phyloP scores from a whole-genome alignment of 1,284 basidiomycete genomes.

The Cutaneotrichosporon cyanovorans region DNA sequence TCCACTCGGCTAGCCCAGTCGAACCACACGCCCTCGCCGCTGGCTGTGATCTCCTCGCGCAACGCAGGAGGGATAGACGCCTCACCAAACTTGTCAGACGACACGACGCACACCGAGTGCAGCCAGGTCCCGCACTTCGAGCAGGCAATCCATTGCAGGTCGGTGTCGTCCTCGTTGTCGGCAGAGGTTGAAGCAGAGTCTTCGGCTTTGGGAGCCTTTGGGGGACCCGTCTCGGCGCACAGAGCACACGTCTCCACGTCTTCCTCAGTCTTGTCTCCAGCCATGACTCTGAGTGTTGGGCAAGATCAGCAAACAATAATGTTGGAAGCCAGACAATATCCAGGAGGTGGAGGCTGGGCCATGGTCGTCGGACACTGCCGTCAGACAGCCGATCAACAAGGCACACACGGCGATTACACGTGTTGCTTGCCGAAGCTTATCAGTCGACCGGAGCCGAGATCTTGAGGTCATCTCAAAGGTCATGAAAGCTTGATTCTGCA shows the following conservation, averaged over 20 bases:
- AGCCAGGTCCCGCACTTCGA: constrained; percentile 39
- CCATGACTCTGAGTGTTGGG: not conserved
- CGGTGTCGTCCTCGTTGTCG: constrained; percentile 10
- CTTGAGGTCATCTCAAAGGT: too few relatives aligned
- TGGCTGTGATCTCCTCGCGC: constrained; percentile 17
- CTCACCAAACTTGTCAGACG: constrained; percentile 8
- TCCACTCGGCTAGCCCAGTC: constrained; percentile 38
- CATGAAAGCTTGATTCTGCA: too few relatives aligned
- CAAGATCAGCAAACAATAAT: too few relatives aligned
- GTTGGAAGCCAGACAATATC: not conserved
- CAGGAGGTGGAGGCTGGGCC: not conserved
- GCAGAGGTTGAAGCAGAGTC: not conserved
- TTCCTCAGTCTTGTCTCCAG: not conserved
- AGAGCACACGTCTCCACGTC: constrained; percentile 22
- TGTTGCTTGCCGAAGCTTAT: too few relatives aligned
- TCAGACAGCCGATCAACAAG: not conserved
- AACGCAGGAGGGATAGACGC: constrained; percentile 26
- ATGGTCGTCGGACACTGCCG: not conserved
- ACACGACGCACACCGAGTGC: constrained; percentile 36
- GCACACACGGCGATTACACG: too few relatives aligned
- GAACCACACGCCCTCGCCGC: constrained; percentile 24
- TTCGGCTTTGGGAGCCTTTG: constrained; percentile 2
- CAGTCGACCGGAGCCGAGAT: too few relatives aligned
- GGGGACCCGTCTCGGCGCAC: constrained; percentile 19
- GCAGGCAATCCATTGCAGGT: constrained; percentile 41